phyloP scores from a whole-genome alignment of 1,139 yeast species.

The Suhomyces bolitotheri region DNA sequence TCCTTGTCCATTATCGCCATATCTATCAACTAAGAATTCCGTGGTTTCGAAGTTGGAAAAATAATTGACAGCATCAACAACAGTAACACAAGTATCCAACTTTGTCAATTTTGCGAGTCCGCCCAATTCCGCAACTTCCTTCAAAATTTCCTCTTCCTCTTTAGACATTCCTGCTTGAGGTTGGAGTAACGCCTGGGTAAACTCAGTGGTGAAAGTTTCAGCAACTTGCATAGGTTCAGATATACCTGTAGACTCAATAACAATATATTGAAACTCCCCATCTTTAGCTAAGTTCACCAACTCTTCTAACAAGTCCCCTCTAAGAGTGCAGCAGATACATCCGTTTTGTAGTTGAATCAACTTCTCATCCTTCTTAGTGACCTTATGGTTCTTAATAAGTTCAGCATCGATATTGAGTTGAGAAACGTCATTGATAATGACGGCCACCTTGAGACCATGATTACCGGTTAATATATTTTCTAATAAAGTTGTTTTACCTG shows the following conservation, averaged over 20 bases:
- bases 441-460: constrained; percentile 44
- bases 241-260: constrained; percentile 48
- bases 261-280: constrained; percentile 40
- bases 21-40: constrained; percentile 42
- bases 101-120: constrained; percentile 39
- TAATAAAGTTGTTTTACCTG: constrained; percentile 49
- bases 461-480: constrained; percentile 38
- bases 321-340: constrained; percentile 48
- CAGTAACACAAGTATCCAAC: constrained; percentile 50
- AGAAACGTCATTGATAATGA: constrained; percentile 45
- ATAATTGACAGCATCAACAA: constrained; percentile 44
- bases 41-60: constrained; percentile 42
- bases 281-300: constrained; percentile 34
- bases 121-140: constrained; percentile 35
- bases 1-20: constrained; percentile 37
- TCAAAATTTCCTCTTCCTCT: constrained; percentile 27
- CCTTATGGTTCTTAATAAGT: constrained; percentile 37
- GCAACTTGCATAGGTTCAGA: constrained; percentile 54
- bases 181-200: constrained; percentile 29
- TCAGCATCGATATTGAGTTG: constrained; percentile 44
- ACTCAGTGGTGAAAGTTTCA: constrained; percentile 47
- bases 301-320: constrained; percentile 48
- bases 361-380: constrained; percentile 43
- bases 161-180: constrained; percentile 16
- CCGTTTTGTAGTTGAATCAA: constrained; percentile 48